Evolutionary conservation across 805 yeast genomes (phyloP).

Genomic region (Saccharomycopsis sp.): DNA sequence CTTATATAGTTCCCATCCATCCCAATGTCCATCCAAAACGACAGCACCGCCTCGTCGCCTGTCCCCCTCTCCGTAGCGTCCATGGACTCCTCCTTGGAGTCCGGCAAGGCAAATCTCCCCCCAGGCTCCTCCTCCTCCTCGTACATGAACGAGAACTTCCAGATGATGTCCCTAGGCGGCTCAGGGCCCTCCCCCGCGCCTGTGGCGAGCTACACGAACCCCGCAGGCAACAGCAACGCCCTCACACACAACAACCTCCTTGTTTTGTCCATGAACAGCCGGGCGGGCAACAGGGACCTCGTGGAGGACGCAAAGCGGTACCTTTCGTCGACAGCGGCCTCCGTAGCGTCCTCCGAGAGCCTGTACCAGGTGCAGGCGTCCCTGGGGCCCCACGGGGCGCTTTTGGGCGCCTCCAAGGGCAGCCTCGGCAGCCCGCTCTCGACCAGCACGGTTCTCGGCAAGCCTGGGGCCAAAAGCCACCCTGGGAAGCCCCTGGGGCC

Average conservation of each 20-base stretch:
- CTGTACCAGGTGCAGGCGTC: not conserved
- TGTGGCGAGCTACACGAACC: not conserved
- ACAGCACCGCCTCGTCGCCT: not conserved
- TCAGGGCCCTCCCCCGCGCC: not conserved
- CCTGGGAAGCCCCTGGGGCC: not conserved
- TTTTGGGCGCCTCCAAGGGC: not conserved
- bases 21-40: not conserved
- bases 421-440: not conserved
- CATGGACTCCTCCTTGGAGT: not conserved
- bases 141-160: not conserved
- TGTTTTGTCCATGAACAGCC: not conserved
- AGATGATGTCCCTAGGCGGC: not conserved
- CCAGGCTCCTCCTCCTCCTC: not conserved
- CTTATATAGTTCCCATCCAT: too few relatives aligned
- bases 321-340: conserved; percentile 19
- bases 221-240: not conserved
- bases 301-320: not conserved
- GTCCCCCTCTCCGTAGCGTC: not conserved
- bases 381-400: not conserved
- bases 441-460: not conserved
- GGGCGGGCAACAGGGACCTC: not conserved
- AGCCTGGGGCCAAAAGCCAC: not conserved
- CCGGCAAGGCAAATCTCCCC: not conserved
- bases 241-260: not conserved
- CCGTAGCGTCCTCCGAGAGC: conserved; percentile 18